Conservation (phyloP, 129 eudicot species). For the Arctium minus region DNA sequence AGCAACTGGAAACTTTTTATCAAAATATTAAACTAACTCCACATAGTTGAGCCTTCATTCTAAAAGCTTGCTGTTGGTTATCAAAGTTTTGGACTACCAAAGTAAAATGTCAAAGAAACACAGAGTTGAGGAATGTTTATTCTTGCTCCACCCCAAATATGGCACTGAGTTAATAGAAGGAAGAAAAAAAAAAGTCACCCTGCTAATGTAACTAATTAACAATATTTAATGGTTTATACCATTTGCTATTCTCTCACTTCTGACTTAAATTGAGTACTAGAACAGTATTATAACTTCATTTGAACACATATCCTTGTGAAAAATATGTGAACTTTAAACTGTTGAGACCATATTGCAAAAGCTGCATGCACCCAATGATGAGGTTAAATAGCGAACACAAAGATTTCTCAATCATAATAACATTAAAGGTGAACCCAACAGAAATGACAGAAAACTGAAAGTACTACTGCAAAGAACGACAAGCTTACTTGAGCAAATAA, state of each 20-base stretch:
- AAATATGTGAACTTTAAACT: background rate
- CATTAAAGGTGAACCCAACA: too few relatives aligned
- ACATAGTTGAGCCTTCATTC: background rate
- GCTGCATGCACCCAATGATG: background rate
- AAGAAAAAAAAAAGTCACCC: background rate
- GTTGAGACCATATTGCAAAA: background rate
- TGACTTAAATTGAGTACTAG: background rate
- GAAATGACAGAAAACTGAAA: too few relatives aligned
- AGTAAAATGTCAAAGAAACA: background rate
- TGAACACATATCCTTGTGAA: background rate
- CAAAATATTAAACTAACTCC: background rate
- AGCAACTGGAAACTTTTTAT: background rate
- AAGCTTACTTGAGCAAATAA: too few relatives aligned
- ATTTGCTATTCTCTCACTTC: background rate
- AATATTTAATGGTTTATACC: background rate
- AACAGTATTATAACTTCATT: background rate
- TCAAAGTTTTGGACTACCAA: background rate
- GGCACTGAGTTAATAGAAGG: background rate
- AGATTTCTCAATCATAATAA: background rate
- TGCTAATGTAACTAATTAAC: background rate
- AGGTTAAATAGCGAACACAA: background rate
- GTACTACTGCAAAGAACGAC: too few relatives aligned
- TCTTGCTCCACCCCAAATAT: background rate
- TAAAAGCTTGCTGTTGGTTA: background rate
- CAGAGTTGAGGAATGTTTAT: background rate